These are phyloP conservation scores for Letharia lupina DNA, from an alignment of 495 filamentous ascomycete genomes.

Conservation along the genomic window DNA sequence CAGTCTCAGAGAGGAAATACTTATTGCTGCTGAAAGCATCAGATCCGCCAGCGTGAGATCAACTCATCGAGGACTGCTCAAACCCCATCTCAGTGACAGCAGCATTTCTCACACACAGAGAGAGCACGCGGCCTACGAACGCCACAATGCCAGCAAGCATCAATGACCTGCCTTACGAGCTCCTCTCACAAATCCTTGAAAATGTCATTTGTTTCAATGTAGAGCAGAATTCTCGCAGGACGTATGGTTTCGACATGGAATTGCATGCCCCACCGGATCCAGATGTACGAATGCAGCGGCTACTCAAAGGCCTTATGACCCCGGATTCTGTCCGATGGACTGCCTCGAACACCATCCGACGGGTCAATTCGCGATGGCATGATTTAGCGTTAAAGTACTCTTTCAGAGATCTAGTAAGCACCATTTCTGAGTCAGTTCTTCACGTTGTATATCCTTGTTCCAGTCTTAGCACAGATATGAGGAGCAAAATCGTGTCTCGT, in stretches of 20 bases:
- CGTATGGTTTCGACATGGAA: neutral
- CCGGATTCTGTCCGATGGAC: slow-evolving; percentile 43
- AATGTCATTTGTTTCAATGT: slow-evolving; percentile 36
- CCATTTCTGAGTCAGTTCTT: too few species aligned
- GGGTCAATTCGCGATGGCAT: slow-evolving; percentile 42
- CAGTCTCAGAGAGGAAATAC: too few species aligned
- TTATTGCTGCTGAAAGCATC: too few species aligned
- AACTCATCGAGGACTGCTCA: neutral
- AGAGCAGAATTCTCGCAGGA: slow-evolving; percentile 30
- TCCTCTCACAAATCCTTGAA: slow-evolving; percentile 41
- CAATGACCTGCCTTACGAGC: slow-evolving; percentile 42
- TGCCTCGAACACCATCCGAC: slow-evolving; percentile 38
- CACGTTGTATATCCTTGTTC: too few species aligned
- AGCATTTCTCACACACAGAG: neutral
- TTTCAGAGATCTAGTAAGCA: slow-evolving; percentile 31
- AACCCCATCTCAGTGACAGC: neutral
- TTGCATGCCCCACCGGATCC: neutral
- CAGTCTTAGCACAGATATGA: too few species aligned
- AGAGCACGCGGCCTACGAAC: neutral
- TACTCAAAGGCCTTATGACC: slow-evolving; percentile 41
- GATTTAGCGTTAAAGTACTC: slow-evolving; percentile 42
- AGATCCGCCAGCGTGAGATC: too few species aligned
- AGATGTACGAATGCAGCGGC: slow-evolving; percentile 29
- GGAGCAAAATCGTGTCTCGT: too few species aligned
- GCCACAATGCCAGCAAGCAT: slow-evolving; percentile 25